These are phyloP conservation scores for Pachyrhizus erosus DNA, from an alignment of 306 rosid species.

Conservation along the genomic window DNA sequence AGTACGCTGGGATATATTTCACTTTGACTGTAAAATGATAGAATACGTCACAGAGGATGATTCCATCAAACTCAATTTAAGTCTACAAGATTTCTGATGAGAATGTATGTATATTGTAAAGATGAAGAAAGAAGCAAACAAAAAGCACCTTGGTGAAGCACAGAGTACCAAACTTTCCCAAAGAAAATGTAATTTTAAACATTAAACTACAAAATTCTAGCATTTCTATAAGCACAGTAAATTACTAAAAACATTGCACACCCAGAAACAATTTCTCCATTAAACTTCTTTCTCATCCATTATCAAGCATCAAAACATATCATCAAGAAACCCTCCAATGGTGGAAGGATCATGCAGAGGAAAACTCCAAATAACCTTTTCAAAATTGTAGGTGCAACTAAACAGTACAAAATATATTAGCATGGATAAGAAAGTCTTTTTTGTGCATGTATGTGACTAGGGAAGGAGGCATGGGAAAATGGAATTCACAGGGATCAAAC, in stretches of 20 bases:
- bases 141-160: not conserved
- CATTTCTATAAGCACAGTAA: not conserved
- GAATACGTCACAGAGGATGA: not conserved
- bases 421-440: not conserved
- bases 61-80: not conserved
- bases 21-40: slow-evolving; percentile 18
- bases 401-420: not conserved
- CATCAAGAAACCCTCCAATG: not conserved
- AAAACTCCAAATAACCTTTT: not conserved
- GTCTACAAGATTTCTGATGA: not conserved
- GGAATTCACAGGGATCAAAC: not conserved
- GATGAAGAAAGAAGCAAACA: not conserved
- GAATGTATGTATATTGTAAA: not conserved
- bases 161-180: not conserved
- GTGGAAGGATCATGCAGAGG: not conserved
- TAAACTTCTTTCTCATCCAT: not conserved
- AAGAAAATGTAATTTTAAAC: not conserved
- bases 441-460: not conserved
- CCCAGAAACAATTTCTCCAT: not conserved
- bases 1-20: not conserved
- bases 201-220: not conserved
- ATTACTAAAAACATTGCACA: not conserved
- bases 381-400: not conserved
- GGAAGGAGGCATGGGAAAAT: not conserved
- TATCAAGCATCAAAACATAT: not conserved